phyloP scores from a whole-genome alignment of 306 rosid genomes.

The Lablab purpureus region DNA sequence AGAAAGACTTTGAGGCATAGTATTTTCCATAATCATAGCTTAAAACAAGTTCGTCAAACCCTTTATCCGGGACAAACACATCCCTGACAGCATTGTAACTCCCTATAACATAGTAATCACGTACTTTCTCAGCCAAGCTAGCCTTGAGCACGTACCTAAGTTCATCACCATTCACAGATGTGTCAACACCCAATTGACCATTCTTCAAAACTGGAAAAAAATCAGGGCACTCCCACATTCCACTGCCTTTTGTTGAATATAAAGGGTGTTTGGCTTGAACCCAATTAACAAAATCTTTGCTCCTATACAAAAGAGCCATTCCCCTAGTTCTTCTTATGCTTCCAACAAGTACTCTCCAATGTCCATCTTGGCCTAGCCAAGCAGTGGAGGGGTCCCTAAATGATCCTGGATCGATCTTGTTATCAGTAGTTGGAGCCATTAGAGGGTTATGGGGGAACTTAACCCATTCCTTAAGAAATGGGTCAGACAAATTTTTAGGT shows the following conservation, averaged over 20 bases:
- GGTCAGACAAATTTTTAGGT: constrained; percentile 78
- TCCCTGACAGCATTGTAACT: constrained; percentile 58
- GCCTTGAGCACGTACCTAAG: constrained; percentile 77
- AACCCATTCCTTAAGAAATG: constrained; percentile 75
- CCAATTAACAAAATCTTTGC: constrained; percentile 73
- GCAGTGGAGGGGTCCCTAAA: constrained; percentile 89
- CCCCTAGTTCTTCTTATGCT: constrained; percentile 55
- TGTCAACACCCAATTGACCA: constrained; percentile 55
- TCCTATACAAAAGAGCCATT: constrained; percentile 66
- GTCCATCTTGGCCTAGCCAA: constrained; percentile 72
- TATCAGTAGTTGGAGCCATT: constrained; percentile 61
- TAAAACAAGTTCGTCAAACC: constrained; percentile 43
- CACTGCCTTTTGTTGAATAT: constrained; percentile 55
- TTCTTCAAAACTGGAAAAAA: constrained; percentile 64
- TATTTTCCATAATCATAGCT: constrained; percentile 92
- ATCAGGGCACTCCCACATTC: constrained; percentile 98
- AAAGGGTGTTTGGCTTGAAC: constrained; percentile 63
- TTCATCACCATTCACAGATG: constrained; percentile 38
- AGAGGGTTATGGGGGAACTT: constrained; percentile 64
- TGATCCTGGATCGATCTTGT: constrained; percentile 64
- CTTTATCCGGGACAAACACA: constrained; percentile 59
- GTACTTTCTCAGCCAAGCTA: constrained; percentile 64
- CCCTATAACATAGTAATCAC: constrained; percentile 74
- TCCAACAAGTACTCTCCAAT: constrained; percentile 71
- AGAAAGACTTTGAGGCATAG: constrained; percentile 88